Percentiles rank a stretch among this genome's conserved stretches.
phyloP scores from a whole-genome alignment of 108 stramenopile genomes.

The Nitzschia sp. region DNA sequence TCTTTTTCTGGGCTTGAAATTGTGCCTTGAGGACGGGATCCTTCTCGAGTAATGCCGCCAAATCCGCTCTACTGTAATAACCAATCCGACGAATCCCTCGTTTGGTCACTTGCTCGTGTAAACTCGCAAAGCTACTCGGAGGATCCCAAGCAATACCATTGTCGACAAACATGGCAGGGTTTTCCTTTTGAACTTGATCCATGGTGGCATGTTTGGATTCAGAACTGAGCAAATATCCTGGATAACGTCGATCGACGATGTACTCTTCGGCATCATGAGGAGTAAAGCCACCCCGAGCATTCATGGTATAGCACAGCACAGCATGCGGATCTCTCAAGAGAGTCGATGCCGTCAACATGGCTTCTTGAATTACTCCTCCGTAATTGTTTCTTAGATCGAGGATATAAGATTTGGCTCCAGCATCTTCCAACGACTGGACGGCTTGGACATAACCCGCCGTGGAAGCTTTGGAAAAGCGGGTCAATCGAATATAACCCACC shows the following conservation, averaged over 20 bases:
- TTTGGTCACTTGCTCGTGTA: constrained; percentile 64
- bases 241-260: constrained; percentile 69
- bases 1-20: constrained; percentile 51
- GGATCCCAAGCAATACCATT: constrained; percentile 59
- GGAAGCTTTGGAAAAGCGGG: constrained; percentile 73
- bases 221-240: constrained; percentile 74
- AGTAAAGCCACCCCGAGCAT: constrained; percentile 77
- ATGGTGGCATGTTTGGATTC: constrained; percentile 50
- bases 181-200: constrained; percentile 65
- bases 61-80: not conserved
- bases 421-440: constrained; percentile 58
- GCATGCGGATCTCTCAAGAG: constrained; percentile 76
- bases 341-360: constrained; percentile 82
- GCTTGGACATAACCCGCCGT: constrained; percentile 72
- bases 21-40: not conserved
- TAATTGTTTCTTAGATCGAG: constrained; percentile 85
- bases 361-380: constrained; percentile 85
- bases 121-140: constrained; percentile 70
- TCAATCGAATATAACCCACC: constrained; percentile 83
- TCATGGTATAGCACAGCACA: constrained; percentile 77
- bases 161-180: constrained; percentile 59
- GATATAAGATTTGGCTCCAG: constrained; percentile 78
- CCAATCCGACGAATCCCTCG: constrained; percentile 54
- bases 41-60: not conserved
- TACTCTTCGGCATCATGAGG: constrained; percentile 84